These are phyloP conservation scores for Albatrellus ellisii DNA, from an alignment of 768 basidiomycete species.

Conservation along the genomic window DNA sequence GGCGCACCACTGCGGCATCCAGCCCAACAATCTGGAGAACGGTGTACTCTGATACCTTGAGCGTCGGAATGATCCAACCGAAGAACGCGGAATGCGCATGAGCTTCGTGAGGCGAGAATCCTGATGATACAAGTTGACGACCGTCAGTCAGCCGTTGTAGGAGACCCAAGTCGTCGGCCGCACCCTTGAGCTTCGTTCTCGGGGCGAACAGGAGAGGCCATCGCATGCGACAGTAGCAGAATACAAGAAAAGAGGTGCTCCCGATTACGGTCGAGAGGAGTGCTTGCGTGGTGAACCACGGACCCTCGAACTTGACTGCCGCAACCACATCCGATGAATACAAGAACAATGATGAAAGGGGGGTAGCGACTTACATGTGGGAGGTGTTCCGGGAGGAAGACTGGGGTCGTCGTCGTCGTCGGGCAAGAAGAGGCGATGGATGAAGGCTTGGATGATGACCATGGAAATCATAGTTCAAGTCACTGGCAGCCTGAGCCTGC, in stretches of 20 bases:
- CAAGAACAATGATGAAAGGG: not conserved
- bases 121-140: too few species aligned
- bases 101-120: constrained; percentile 88
- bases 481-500: not conserved
- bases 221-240: constrained; percentile 78
- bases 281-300: constrained; percentile 92
- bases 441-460: not conserved
- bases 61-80: constrained; percentile 93
- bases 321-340: not conserved
- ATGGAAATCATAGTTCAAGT: not conserved
- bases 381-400: constrained; percentile 50
- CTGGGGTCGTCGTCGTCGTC: constrained; percentile 27
- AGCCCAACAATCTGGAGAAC: constrained; percentile 93
- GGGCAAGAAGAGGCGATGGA: constrained; percentile 11
- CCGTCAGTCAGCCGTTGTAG: too few species aligned
- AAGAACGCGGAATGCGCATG: constrained; percentile 81
- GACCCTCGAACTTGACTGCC: constrained; percentile 73
- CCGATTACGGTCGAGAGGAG: constrained; percentile 69
- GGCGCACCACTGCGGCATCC: constrained; percentile 87
- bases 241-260: constrained; percentile 66
- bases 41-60: constrained; percentile 82
- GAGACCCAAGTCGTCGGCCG: too few species aligned
- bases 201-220: constrained; percentile 90
- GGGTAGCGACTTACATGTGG: constrained; percentile 34
- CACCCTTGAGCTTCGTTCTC: constrained; percentile 88